Conservation (phyloP, 2,329 filamentous ascomycete genomes). For the Fusarium sp. region DNA sequence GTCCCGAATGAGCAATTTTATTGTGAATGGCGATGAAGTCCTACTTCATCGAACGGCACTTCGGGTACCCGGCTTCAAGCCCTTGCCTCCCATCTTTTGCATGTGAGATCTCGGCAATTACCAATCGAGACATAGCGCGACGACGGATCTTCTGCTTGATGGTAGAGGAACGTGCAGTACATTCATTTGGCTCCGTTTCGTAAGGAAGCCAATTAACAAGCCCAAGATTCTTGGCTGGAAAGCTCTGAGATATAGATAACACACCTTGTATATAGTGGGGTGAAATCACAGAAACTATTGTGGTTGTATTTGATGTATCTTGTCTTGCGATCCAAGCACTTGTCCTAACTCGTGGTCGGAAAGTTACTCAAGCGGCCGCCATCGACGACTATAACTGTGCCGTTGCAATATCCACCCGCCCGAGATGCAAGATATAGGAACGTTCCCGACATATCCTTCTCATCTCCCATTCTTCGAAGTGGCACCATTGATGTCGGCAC, state of each 20-base stretch:
- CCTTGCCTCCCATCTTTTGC: background rate
- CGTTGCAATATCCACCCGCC: slow-evolving; percentile 32
- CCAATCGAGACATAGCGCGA: background rate
- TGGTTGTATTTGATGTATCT: background rate
- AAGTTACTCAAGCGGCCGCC: slow-evolving; percentile 30
- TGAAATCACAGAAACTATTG: accelerated
- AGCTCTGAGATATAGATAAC: too few species aligned
- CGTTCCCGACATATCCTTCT: slow-evolving; percentile 29
- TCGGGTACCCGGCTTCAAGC: background rate
- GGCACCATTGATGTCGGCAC: slow-evolving; percentile 17
- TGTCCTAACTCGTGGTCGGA: slow-evolving; percentile 19
- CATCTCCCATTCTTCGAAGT: slow-evolving; percentile 27
- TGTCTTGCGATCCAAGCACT: too few species aligned
- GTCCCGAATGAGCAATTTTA: background rate
- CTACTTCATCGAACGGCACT: background rate
- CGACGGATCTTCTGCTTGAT: too few species aligned
- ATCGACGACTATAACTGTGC: slow-evolving; percentile 26
- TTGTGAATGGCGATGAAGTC: background rate
- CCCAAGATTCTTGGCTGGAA: accelerated
- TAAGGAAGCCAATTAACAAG: too few species aligned
- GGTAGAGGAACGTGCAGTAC: too few species aligned
- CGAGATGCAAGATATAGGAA: slow-evolving; percentile 30
- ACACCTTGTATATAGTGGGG: accelerated
- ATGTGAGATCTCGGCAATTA: background rate
- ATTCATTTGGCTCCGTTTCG: too few species aligned